Base-by-base conservation (phyloP, 1,139 yeast species). In the Arxiozyma bovina region DNA sequence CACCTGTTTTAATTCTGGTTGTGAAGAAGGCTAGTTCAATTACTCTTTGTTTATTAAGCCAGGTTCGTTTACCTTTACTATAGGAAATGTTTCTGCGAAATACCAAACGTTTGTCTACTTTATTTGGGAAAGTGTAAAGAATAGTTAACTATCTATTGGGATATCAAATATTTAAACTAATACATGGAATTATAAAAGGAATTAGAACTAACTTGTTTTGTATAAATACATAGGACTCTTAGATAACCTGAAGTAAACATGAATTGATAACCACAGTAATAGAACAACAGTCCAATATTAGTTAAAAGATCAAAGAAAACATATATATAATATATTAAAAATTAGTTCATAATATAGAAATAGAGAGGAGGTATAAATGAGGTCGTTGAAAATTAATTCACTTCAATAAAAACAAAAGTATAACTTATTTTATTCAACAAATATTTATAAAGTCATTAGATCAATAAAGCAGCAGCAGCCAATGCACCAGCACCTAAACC, bases 401-500 rank as follows among this genome's bases (percentile, higher is more conserved):
- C 4, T 34, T n/a, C 12, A 34, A 44, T 25, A 15, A 25, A 22
- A 30, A 44, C 38, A 44, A 44, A 44, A 44, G 25, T 20, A 25
- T 17, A 25, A n/a, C 18, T 44, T 27, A 44, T 22, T 9, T 44
- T 30, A 23, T 22, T 44, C 23, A 27, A 44, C 15, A 17, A 17
- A 21, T 5, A 44, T 45, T 45, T 17, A 18, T 40, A 41, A 9
- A n/a, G 4, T 23, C 23, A 20, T 53, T 53, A 53, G 47, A 53
- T 45, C 38, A 53, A 48, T 48, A 53, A 50, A 48, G 53, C 55
- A 48, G 45, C 53, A 18, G 55, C 55, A 27, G 55, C 55, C 45
- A 53, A 48, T 40, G 44, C 52, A 50, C 53, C 55, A 15, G 53
- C 53, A 50, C 53, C 53, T 48, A 53, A 43, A 48, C 55, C 55